These are phyloP conservation scores for Harrya chromipes DNA, from an alignment of 768 basidiomycete species.

Conservation along the genomic window DNA sequence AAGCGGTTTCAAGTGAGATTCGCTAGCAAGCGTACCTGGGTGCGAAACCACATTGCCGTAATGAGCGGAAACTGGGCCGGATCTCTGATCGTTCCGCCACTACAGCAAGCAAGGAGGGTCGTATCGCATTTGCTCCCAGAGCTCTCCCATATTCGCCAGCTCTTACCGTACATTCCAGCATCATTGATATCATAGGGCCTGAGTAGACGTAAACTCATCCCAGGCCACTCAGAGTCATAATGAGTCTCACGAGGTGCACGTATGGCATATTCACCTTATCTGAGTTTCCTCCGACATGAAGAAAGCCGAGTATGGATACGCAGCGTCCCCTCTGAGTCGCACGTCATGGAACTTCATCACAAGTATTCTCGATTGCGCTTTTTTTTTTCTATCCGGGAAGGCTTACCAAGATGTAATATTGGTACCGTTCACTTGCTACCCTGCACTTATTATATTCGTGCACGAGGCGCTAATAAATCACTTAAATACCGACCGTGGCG, in stretches of 20 bases:
- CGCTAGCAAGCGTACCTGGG: conserved; percentile 23
- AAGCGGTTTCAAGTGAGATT: conserved; percentile 14
- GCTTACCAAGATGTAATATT: conserved; percentile 31
- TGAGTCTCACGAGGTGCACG: too few species aligned
- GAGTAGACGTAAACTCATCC: conserved; percentile 17
- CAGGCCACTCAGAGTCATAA: not conserved
- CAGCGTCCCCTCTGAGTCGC: conserved; percentile 15
- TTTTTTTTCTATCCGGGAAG: conserved; percentile 24
- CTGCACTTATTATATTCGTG: conserved; percentile 25
- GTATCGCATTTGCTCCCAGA: not conserved
- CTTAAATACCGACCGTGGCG: conserved; percentile 39
- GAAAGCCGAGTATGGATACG: conserved; percentile 17
- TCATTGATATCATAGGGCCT: too few species aligned
- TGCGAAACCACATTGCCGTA: conserved; percentile 25
- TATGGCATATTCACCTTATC: conserved; percentile 16
- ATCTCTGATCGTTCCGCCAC: conserved; percentile 8
- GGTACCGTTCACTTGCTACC: conserved; percentile 28
- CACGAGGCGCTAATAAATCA: conserved; percentile 34
- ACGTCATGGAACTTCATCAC: conserved; percentile 15
- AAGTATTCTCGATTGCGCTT: conserved; percentile 15
- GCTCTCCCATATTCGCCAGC: too few species aligned
- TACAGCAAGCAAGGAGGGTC: not conserved
- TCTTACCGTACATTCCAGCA: not conserved
- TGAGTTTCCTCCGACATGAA: conserved; percentile 12
- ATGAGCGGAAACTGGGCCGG: conserved; percentile 10